phyloP scores from a whole-genome alignment of 768 basidiomycete genomes.

The Tephrocybe rancida region DNA sequence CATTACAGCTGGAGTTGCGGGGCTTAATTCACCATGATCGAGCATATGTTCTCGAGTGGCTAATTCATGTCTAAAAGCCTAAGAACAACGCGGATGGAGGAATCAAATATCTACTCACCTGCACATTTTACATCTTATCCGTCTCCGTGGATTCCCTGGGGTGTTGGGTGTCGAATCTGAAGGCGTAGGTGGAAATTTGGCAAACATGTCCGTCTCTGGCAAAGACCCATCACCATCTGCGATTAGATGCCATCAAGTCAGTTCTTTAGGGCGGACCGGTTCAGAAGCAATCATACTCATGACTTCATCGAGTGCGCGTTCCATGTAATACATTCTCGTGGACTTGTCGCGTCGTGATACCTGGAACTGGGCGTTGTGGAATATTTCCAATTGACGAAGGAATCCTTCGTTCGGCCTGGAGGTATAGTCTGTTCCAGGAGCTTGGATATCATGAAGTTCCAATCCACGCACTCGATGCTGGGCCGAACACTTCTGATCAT shows the following conservation, averaged over 20 bases:
- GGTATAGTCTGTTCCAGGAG: neutral
- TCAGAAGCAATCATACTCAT: conserved; percentile 59
- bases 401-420: conserved; percentile 87
- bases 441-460: neutral
- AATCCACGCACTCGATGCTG: conserved; percentile 55
- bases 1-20: conserved; percentile 56
- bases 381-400: conserved; percentile 77
- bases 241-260: conserved; percentile 8
- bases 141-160: conserved; percentile 50
- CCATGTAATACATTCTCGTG: conserved; percentile 83
- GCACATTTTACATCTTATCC: conserved; percentile 93
- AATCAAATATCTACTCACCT: conserved; percentile 43
- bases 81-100: neutral
- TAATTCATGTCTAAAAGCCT: conserved; percentile 64
- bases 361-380: conserved; percentile 70
- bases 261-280: conserved; percentile 20
- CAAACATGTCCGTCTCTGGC: conserved; percentile 73
- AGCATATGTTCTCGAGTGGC: conserved; percentile 94
- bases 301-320: conserved; percentile 70
- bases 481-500: conserved; percentile 70
- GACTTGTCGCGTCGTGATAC: conserved; percentile 69
- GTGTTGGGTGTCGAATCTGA: conserved; percentile 62
- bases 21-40: conserved; percentile 81
- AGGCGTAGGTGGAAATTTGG: conserved; percentile 69
- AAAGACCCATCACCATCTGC: conserved; percentile 75